Evolutionary conservation across 2,329 filamentous ascomycete species (phyloP).

Genomic region (Aaosphaeria pasadenensis): DNA sequence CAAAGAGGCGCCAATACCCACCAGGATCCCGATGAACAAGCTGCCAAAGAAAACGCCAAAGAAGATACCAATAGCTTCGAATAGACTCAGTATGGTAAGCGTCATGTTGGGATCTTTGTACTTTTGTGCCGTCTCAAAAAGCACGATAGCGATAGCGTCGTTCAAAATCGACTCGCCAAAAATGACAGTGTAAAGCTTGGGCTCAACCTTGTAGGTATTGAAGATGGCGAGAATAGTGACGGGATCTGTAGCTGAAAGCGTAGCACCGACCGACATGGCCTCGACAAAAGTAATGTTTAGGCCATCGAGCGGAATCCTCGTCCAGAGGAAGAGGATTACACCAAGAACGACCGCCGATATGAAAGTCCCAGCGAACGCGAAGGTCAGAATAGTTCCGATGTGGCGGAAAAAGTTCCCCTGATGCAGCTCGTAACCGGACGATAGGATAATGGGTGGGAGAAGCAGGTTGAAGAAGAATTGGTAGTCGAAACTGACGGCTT

Average conservation of each 20-base stretch:
- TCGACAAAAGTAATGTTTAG: constrained; percentile 89
- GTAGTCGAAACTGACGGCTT: constrained; percentile 94
- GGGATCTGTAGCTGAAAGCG: constrained; percentile 92
- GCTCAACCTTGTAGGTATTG: constrained; percentile 98
- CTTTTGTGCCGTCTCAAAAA: constrained; percentile 95
- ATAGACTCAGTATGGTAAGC: constrained; percentile 75
- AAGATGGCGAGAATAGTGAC: constrained; percentile 98
- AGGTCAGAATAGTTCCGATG: constrained; percentile 94
- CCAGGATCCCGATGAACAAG: constrained; percentile 79
- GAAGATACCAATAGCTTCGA: constrained; percentile 92
- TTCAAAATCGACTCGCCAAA: constrained; percentile 98
- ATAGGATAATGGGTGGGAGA: constrained; percentile 96
- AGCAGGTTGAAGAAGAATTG: constrained; percentile 99
- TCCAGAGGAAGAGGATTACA: constrained; percentile 84
- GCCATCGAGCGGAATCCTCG: constrained; percentile 79
- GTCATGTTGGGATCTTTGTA: constrained; percentile 72
- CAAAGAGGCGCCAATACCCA: constrained; percentile 84
- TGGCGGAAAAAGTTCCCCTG: constrained; percentile 99
- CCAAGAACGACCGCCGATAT: constrained; percentile 95
- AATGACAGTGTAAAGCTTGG: constrained; percentile 97
- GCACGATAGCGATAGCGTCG: constrained; percentile 95
- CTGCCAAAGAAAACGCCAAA: constrained; percentile 95
- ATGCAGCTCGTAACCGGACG: constrained; percentile 94
- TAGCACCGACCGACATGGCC: constrained; percentile 93
- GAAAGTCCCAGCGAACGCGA: constrained; percentile 95